These are phyloP conservation scores for Daldinia sp. DNA, from an alignment of 2,329 filamentous ascomycete genomes.

Conservation along the genomic window DNA sequence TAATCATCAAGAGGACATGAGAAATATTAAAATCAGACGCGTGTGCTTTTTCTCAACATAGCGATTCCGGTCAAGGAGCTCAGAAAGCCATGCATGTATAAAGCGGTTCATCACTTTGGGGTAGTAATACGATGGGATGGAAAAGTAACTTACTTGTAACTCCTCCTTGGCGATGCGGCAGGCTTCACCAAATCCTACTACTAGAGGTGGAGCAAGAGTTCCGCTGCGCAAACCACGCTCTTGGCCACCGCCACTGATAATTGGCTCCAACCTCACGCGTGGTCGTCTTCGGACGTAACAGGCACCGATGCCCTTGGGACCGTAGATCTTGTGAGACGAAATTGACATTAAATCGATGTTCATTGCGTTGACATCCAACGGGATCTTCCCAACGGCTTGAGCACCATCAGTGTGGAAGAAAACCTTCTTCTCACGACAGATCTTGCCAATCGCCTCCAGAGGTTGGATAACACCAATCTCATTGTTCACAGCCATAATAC, in stretches of 20 bases:
- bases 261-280: conserved; percentile 90
- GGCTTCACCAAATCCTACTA: conserved; percentile 94
- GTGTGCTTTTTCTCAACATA: conserved; percentile 72
- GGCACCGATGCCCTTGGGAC: conserved; percentile 94
- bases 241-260: conserved; percentile 96
- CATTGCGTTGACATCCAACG: conserved; percentile 95
- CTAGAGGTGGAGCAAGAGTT: conserved; percentile 86
- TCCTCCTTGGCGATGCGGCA: conserved; percentile 91
- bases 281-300: conserved; percentile 94
- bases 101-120: conserved; percentile 79
- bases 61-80: conserved; percentile 70
- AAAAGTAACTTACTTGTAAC: conserved; percentile 75
- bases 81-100: conserved; percentile 90
- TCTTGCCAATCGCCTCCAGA: conserved; percentile 87
- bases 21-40: conserved; percentile 65
- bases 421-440: conserved; percentile 90
- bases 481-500: conserved; percentile 99
- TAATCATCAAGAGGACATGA: conserved; percentile 13
- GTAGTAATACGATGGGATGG: conserved; percentile 27
- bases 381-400: conserved; percentile 98
- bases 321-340: conserved; percentile 98
- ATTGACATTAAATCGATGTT: conserved; percentile 99
- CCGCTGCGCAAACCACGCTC: conserved; percentile 95
- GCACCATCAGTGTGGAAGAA: conserved; percentile 99
- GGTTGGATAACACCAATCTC: conserved; percentile 99